These are phyloP conservation scores for Wolfiporia cocos DNA, from an alignment of 1,284 basidiomycete species.

Conservation along the genomic window DNA sequence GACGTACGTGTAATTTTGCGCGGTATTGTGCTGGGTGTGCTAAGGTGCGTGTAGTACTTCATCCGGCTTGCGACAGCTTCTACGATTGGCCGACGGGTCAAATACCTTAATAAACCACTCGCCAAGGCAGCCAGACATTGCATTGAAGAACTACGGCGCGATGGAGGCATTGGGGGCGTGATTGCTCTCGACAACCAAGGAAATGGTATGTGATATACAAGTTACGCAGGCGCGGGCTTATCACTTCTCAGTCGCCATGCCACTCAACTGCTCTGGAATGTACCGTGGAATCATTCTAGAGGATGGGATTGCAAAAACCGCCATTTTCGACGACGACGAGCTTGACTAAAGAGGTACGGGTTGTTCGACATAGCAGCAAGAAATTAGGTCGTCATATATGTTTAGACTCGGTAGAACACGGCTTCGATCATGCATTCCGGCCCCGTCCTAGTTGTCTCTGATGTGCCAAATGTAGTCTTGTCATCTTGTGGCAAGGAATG, in stretches of 20 bases:
- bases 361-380: no score
- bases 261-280: constrained; percentile 75
- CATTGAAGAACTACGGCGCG: constrained; percentile 46
- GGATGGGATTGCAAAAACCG: constrained; percentile 64
- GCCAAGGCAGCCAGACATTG: constrained; percentile 46
- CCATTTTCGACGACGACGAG: constrained; percentile 71
- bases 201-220: constrained; percentile 38
- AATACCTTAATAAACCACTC: constrained; percentile 52
- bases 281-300: constrained; percentile 68
- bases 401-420: no score
- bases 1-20: constrained; percentile 42
- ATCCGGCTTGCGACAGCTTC: constrained; percentile 65
- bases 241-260: constrained; percentile 47
- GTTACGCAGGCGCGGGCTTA: not conserved
- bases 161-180: constrained; percentile 64
- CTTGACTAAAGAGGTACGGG: constrained; percentile 30
- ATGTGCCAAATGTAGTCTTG: no score
- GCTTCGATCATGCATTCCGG: no score
- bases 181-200: constrained; percentile 64
- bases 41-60: constrained; percentile 49
- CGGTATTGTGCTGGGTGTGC: not conserved
- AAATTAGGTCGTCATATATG: no score
- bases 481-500: no score
- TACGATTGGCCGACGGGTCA: constrained; percentile 63
- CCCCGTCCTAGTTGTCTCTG: no score